phyloP scores from a whole-genome alignment of 768 basidiomycete species.

The Tephrocybe sp. region DNA sequence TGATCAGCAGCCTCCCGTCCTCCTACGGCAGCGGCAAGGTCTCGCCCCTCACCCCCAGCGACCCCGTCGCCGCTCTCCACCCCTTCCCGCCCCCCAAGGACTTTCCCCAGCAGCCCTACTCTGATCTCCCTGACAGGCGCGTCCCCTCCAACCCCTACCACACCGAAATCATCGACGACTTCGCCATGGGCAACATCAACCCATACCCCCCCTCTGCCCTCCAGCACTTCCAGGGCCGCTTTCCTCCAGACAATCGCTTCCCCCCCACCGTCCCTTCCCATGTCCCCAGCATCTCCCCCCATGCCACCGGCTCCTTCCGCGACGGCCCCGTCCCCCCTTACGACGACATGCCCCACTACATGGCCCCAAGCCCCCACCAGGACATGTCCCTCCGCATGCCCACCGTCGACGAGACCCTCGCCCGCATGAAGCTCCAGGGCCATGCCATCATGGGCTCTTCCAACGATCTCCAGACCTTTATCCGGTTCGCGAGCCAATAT shows the following conservation, averaged over 20 bases:
- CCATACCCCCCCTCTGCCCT: conserved; percentile 50
- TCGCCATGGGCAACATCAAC: conserved; percentile 48
- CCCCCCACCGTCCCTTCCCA: conserved; percentile 46
- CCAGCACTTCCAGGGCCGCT: conserved; percentile 58
- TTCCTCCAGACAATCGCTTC: conserved; percentile 54
- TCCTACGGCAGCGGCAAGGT: conserved; percentile 74
- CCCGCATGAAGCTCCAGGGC: conserved; percentile 63
- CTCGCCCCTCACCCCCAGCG: conserved; percentile 72
- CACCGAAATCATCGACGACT: conserved; percentile 66
- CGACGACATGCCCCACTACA: conserved; percentile 60
- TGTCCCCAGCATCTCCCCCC: conserved; percentile 64
- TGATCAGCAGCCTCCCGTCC: conserved; percentile 61
- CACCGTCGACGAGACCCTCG: conserved; percentile 58
- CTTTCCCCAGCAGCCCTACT: conserved; percentile 53
- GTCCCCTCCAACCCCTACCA: conserved; percentile 51
- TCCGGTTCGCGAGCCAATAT: too few relatives aligned
- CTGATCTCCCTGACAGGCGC: conserved; percentile 65
- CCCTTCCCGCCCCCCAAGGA: conserved; percentile 59
- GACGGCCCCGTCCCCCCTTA: conserved; percentile 52
- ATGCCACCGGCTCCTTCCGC: conserved; percentile 65
- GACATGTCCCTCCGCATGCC: conserved; percentile 67
- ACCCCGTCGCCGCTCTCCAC: conserved; percentile 58
- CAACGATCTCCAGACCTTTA: conserved; percentile 78
- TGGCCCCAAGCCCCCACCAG: conserved; percentile 47
- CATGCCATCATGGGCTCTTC: conserved; percentile 59